Percentiles rank a stretch among this genome's conserved stretches.
Evolutionary conservation across 1,139 yeast genomes (phyloP).

Genomic region (Blastobotrys ciferrii): DNA sequence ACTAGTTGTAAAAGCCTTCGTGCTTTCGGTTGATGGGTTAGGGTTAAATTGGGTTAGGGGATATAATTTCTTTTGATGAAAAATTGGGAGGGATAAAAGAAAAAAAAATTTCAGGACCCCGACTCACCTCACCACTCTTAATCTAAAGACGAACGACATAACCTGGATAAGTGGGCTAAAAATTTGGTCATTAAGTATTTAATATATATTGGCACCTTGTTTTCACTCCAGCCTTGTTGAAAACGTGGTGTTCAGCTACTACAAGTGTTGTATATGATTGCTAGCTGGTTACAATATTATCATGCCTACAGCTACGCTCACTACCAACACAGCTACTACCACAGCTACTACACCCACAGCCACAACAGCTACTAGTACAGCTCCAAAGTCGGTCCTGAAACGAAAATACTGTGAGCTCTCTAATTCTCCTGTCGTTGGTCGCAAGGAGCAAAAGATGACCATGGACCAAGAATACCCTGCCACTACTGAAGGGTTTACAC

Average conservation of each 20-base stretch:
- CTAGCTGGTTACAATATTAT: not conserved
- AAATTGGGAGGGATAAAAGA: slow-evolving; percentile 4
- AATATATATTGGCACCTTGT: slow-evolving; percentile 1
- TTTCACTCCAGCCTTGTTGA: slow-evolving; percentile 9
- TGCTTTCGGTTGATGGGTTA: too few species aligned
- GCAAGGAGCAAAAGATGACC: slow-evolving; percentile 9
- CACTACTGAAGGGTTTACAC: slow-evolving; percentile 39
- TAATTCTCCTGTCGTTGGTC: not conserved
- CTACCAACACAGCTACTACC: not conserved
- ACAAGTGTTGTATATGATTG: slow-evolving; percentile 1
- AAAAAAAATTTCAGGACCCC: slow-evolving; percentile 6
- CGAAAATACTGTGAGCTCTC: slow-evolving; percentile 14
- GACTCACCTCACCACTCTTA: not conserved
- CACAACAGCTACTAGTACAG: not conserved
- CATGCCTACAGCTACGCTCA: slow-evolving; percentile 5
- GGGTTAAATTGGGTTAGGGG: not conserved
- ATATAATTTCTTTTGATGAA: not conserved
- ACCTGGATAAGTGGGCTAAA: not conserved
- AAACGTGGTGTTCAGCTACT: slow-evolving; percentile 4
- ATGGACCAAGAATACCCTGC: slow-evolving; percentile 1
- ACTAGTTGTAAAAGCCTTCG: too few species aligned
- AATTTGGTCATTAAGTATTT: not conserved
- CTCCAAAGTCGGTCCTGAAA: slow-evolving; percentile 10
- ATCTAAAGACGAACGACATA: slow-evolving; percentile 10
- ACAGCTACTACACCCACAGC: slow-evolving; percentile 8